Base-by-base conservation (phyloP, 2,329 filamentous ascomycete species). In the Neurospora sp. region DNA sequence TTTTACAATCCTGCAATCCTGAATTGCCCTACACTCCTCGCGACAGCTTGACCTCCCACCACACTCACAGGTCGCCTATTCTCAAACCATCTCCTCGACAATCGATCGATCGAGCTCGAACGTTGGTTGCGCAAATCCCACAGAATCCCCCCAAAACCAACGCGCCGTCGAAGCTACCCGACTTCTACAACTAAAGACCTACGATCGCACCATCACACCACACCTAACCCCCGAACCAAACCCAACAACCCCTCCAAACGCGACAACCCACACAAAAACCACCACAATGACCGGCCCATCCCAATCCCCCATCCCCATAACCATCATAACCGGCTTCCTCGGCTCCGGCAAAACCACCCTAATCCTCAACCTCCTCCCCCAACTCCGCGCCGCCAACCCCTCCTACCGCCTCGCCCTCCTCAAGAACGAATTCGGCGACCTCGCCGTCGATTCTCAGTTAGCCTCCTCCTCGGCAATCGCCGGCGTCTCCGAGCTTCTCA, bases 401-500 rank as follows among this genome's bases (percentile, higher is more conserved):
- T 74, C 78, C 73, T 98, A 99, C 87, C 91, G 91, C 70, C 91
- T 99, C 73, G 96, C 95, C 2, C 89, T 99, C 17, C 87, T 99
- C 69, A 99, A 99, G 80, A 99, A 99, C 81, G 96, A 99, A 82
- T 98, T 97, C 80, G 96, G 96, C 78, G 94, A 98, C 79, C 82
- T 99, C 57, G 94, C 93, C 41, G 86, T 99, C 78, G 96, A 99
- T 83, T 96, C 92, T 1, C 92, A 97, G 79, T 90, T 99, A 38
- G 95, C 96, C 17, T 86, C 91, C 0, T 91, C 91, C 15, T 88
- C 88, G 67, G 89, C 94, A 72, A 93, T 99, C 74, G 91, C 92
- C 0, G 95, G 93, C 69, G 94, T 97, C 4, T 91, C 92, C 76
- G 96, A 99, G 81, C 86, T 99, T 1, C 89, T 99, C 69, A 97